Percentiles rank a stretch among this genome's conserved stretches.
These are phyloP conservation scores for Nothophoma quercina DNA, from an alignment of 2,329 filamentous ascomycete genomes.

Conservation along the genomic window DNA sequence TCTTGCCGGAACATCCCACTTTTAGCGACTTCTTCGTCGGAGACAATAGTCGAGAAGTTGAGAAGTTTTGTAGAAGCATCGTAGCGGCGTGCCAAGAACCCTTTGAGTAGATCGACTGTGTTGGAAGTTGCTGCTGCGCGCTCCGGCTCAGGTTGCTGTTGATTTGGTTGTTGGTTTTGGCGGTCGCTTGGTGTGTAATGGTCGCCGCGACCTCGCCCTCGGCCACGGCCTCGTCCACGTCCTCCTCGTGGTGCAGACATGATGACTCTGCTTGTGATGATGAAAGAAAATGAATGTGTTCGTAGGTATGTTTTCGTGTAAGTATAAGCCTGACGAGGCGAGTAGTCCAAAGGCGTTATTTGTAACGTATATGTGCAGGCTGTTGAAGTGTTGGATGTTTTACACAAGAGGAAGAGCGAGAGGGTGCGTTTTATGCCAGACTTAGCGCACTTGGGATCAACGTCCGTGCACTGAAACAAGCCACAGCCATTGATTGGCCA, in stretches of 20 bases:
- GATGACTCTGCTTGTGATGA: background rate
- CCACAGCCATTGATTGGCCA: conserved; percentile 8
- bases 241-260: conserved; percentile 25
- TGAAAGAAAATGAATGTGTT: background rate
- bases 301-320: background rate
- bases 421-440: conserved; percentile 13
- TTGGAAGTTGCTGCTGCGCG: conserved; percentile 21
- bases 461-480: conserved; percentile 9
- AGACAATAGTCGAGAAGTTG: conserved; percentile 78
- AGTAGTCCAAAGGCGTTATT: background rate
- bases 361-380: background rate
- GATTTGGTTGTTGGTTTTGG: conserved; percentile 35
- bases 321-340: too few relatives aligned
- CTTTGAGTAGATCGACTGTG: conserved; percentile 70
- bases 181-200: conserved; percentile 24
- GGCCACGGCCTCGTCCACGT: conserved; percentile 29
- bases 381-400: background rate
- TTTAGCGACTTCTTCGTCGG: conserved; percentile 73
- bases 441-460: conserved; percentile 3
- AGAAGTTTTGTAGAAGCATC: conserved; percentile 75
- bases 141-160: conserved; percentile 79
- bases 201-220: conserved; percentile 29
- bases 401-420: background rate
- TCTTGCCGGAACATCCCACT: conserved; percentile 79
- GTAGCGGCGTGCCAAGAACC: conserved; percentile 79